phyloP scores from a whole-genome alignment of 495 filamentous ascomycete genomes.

The Physcia stellaris region DNA sequence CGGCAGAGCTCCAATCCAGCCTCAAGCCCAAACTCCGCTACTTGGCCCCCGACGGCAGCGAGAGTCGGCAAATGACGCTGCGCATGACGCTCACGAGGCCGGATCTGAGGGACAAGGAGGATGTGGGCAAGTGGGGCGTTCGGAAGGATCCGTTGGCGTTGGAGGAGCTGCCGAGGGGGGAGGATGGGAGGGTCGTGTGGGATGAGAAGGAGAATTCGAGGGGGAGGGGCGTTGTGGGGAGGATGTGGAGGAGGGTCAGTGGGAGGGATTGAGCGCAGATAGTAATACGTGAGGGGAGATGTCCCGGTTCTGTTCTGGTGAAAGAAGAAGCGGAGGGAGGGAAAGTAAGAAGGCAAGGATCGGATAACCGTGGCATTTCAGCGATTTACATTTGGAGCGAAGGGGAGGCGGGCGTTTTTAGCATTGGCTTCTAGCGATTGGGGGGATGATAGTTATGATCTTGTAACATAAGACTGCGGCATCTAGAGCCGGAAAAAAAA shows the following conservation, averaged over 20 bases:
- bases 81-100: conserved; percentile 89
- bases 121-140: conserved; percentile 34
- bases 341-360: too few relatives aligned
- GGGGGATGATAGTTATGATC: too few relatives aligned
- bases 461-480: too few relatives aligned
- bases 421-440: too few relatives aligned
- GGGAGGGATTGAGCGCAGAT: conserved; percentile 11
- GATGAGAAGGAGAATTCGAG: conserved; percentile 25
- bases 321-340: too few relatives aligned
- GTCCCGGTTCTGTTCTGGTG: too few relatives aligned
- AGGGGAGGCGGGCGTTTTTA: too few relatives aligned
- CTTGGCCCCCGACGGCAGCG: conserved; percentile 35
- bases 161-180: conserved; percentile 33
- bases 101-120: conserved; percentile 56
- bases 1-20: conserved; percentile 3
- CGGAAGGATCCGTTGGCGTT: conserved; percentile 39
- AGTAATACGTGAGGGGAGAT: too few relatives aligned
- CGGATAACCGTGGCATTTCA: too few relatives aligned
- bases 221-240: conserved; percentile 35
- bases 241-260: conserved; percentile 39
- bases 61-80: conserved; percentile 80
- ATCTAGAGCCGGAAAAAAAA: too few relatives aligned
- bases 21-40: conserved; percentile 18
- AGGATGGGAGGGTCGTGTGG: conserved; percentile 33
- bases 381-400: too few relatives aligned